phyloP scores from a whole-genome alignment of 768 basidiomycete species.

The Piloderma croceum region DNA sequence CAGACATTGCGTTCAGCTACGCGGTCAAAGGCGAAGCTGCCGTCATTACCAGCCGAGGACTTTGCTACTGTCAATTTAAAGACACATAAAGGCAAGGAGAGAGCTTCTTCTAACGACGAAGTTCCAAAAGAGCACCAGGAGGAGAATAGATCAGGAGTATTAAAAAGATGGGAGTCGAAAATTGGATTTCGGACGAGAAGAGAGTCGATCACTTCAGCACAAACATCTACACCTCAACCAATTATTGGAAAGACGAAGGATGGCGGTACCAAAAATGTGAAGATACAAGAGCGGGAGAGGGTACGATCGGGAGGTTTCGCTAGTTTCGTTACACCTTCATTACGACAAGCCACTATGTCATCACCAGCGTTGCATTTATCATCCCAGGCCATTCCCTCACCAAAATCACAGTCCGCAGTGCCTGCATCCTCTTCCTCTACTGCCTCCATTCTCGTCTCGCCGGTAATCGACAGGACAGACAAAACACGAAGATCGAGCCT shows the following conservation, averaged over 20 bases:
- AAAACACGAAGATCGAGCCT: constrained; percentile 32
- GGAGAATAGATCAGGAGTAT: constrained; percentile 41
- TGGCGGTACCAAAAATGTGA: too few species aligned
- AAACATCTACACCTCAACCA: constrained; percentile 34
- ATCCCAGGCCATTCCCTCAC: constrained; percentile 49
- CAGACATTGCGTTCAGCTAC: constrained; percentile 62
- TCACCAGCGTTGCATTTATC: constrained; percentile 67
- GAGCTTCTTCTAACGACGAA: constrained; percentile 19
- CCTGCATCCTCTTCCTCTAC: constrained; percentile 44
- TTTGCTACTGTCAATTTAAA: constrained; percentile 38
- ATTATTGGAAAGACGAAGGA: constrained; percentile 25
- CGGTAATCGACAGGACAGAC: constrained; percentile 40
- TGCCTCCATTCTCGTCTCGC: constrained; percentile 41
- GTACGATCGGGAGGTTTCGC: constrained; percentile 49
- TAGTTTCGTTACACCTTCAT: constrained; percentile 59
- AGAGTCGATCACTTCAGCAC: constrained; percentile 33
- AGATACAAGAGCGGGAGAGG: constrained; percentile 25
- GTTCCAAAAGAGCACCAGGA: constrained; percentile 32
- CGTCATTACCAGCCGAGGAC: constrained; percentile 34
- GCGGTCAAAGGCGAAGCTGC: constrained; percentile 43
- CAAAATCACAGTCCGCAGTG: constrained; percentile 44
- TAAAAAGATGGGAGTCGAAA: constrained; percentile 44
- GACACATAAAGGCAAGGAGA: constrained; percentile 25
- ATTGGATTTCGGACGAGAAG: constrained; percentile 46
- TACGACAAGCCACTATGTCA: constrained; percentile 67